Base-by-base conservation (phyloP, 768 basidiomycete genomes). In the Macrolepiota albuminosa region DNA sequence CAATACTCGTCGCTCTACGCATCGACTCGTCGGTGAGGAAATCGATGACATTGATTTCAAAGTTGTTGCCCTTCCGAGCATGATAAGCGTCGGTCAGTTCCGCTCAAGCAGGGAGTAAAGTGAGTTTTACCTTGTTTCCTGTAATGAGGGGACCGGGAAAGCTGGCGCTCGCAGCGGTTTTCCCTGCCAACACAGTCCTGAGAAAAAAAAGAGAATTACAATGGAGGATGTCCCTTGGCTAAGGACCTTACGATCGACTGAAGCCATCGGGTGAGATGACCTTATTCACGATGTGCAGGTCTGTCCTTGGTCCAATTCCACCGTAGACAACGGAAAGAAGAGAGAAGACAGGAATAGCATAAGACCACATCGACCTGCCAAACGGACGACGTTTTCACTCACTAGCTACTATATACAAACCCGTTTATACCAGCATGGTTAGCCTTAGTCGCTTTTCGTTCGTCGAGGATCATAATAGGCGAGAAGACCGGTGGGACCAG, bases 91-190 rank as follows among this genome's bases (percentile, higher is more conserved):
- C 26, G 11, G 53, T 33, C 48, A 33, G 31, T 49, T 13, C 29
- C 8, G 24, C 8, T 16, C 8, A n/a, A 36, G 42, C 55, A 8
- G 34, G 26, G 10, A 5, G 6, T 18, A 24, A 18, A 43, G 8
- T 8, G 9, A 43, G 14, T 26, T 6, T 33, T 14, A 50, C 56
- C 56, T 37, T 57, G 26, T 29, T 39, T 42, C 56, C 56, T 10
- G 56, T 50, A 29, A 57, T 57, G 40, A 49, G 47, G 4, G 56
- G 46, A 6, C 56, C 56, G 13, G 47, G 56, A 50, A 57, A 56
- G 10, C 36, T 52, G 24, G 36, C 51, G 10, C 56, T 47, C 24
- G 5, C 31, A 14, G 45, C 9, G 8, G 45, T 56, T 2, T 47
- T 37, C 47, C 55, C 56, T n/a, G 56, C 56, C 11, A 57, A 31